phyloP scores from a whole-genome alignment of 495 filamentous ascomycete species.

The Podospora sp. region DNA sequence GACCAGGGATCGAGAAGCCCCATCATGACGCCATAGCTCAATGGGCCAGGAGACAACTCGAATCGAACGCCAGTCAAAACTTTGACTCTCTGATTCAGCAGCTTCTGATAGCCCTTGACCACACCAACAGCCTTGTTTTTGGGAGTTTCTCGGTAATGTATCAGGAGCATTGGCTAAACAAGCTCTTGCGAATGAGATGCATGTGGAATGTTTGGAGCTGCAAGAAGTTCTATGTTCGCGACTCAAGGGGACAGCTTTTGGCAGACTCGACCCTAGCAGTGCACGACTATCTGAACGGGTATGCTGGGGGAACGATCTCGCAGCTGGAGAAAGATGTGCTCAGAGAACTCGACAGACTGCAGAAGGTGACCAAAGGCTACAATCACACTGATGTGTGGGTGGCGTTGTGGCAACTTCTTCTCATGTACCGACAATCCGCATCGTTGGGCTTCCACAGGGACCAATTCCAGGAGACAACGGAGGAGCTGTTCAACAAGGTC shows the following conservation, averaged over 20 bases:
- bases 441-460: slow-evolving; percentile 4
- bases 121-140: not conserved
- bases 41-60: not conserved
- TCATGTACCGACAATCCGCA: slow-evolving; percentile 32
- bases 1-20: not conserved
- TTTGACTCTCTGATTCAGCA: not conserved
- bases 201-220: slow-evolving; percentile 35
- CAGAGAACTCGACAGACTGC: slow-evolving; percentile 21
- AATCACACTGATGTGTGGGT: slow-evolving; percentile 26
- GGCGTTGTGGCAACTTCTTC: slow-evolving; percentile 32
- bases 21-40: not conserved
- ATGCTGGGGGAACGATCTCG: slow-evolving; percentile 29
- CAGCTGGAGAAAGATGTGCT: slow-evolving; percentile 25
- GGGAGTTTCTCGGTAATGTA: not conserved
- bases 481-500: slow-evolving; percentile 22
- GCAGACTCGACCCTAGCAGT: slow-evolving; percentile 12
- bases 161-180: slow-evolving; percentile 14
- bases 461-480: slow-evolving; percentile 26
- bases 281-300: slow-evolving; percentile 23
- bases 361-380: not conserved
- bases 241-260: not conserved
- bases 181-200: slow-evolving; percentile 27
- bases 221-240: slow-evolving; percentile 20
- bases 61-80: not conserved
- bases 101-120: slow-evolving; percentile 18